A percentile compares a stretch with the other conserved stretches of the same genome.
Evolutionary conservation across 2,329 filamentous ascomycete genomes (phyloP).

Genomic region (Nannizziopsis barbatae): DNA sequence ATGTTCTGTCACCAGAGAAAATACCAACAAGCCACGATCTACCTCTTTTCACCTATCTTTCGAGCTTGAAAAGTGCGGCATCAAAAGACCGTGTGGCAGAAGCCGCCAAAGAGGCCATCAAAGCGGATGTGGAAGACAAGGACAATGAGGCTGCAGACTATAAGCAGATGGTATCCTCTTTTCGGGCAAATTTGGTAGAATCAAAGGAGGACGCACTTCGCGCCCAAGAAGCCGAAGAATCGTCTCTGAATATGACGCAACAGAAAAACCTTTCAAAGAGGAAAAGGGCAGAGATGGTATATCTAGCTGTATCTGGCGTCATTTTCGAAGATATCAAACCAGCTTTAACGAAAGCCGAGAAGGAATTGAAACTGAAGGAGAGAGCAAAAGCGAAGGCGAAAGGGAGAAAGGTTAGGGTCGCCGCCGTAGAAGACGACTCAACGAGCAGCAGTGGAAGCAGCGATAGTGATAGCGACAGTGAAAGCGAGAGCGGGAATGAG

Average conservation of each 20-base stretch:
- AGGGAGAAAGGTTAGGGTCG: constrained; percentile 25
- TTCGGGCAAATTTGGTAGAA: constrained; percentile 26
- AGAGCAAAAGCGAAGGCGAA: constrained; percentile 1
- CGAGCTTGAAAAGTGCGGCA: constrained; percentile 63
- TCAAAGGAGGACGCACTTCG: constrained; percentile 21
- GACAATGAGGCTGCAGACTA: constrained; percentile 21
- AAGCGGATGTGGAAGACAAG: constrained; percentile 24
- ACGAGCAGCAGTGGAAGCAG: constrained; percentile 26
- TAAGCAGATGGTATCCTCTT: constrained; percentile 44
- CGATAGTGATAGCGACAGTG: constrained; percentile 21
- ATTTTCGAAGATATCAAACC: no score
- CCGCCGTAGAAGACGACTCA: constrained; percentile 32
- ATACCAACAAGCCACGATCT: constrained; percentile 60
- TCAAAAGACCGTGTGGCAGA: constrained; percentile 55
- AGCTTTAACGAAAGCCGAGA: constrained; percentile 7
- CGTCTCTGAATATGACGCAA: constrained; percentile 14
- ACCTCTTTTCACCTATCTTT: constrained; percentile 64
- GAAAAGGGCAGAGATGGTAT: constrained; percentile 30
- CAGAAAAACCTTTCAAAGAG: constrained; percentile 26
- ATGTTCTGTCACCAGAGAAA: constrained; percentile 60
- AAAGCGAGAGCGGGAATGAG: constrained; percentile 11
- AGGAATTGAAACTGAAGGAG: constrained; percentile 7
- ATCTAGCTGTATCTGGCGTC: constrained; percentile 24
- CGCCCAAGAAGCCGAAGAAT: constrained; percentile 18
- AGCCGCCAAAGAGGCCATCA: constrained; percentile 51